Percentiles rank a stretch among this genome's conserved stretches.
These are phyloP conservation scores for Cladosporium sp. DNA, from an alignment of 2,329 filamentous ascomycete species.

Conservation along the genomic window DNA sequence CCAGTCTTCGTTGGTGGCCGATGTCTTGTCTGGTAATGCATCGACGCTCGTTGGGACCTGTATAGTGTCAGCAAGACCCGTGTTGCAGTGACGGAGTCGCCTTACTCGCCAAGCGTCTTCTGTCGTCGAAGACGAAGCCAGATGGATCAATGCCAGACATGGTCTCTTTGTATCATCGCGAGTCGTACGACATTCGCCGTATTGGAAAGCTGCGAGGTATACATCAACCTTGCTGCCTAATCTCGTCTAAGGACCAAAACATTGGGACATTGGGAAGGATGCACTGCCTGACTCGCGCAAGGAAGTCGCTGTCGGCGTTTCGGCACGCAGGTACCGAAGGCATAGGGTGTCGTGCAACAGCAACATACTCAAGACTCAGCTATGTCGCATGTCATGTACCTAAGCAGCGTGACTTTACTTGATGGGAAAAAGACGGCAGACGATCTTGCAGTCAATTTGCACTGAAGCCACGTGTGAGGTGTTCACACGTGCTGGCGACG, in stretches of 20 bases:
- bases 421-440: too few species aligned
- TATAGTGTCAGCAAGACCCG: neutral
- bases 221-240: neutral
- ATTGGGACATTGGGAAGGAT: too few species aligned
- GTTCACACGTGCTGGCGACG: too few species aligned
- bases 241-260: too few species aligned
- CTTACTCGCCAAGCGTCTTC: neutral
- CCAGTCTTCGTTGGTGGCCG: slow-evolving; percentile 39
- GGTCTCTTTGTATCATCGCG: neutral
- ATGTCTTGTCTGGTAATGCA: slow-evolving; percentile 40
- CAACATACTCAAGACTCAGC: too few species aligned
- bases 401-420: too few species aligned
- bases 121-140: neutral
- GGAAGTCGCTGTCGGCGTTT: too few species aligned
- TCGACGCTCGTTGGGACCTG: slow-evolving; percentile 40
- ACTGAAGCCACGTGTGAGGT: too few species aligned
- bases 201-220: neutral
- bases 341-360: too few species aligned
- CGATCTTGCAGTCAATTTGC: too few species aligned
- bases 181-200: neutral
- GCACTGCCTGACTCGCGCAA: neutral
- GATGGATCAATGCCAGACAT: neutral
- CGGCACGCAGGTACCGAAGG: too few species aligned
- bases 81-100: neutral
- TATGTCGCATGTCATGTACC: too few species aligned